Base-by-base conservation (phyloP, 179 eudicot species). In the Beta macrorhiza region DNA sequence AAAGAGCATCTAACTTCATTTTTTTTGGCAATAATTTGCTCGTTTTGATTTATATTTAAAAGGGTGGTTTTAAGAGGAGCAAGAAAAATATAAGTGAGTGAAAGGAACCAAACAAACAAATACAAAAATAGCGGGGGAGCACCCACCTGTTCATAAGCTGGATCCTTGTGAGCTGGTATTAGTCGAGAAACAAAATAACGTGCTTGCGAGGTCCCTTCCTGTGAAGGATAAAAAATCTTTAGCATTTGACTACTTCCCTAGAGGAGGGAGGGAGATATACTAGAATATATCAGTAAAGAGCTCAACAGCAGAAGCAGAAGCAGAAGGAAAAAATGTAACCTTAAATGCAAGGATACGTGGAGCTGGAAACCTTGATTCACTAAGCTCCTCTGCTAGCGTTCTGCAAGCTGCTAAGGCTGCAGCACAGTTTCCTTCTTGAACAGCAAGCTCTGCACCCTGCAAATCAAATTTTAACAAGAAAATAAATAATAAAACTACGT, bases 191-290 rank as follows among this genome's bases (percentile, higher is more conserved):
- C 93, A 85, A 95, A 93, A 86, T 92, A 95, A 13, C 99, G 92
- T 57, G 99, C 98, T 84, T 89, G 98, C 75, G 99, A 95, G 82
- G 97, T 95, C 78, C 98, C 98, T 81, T 93, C 99, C 99, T 95
- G 90, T 86, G 65, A 76, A 78, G 49, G 74, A 78, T 53, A 58
- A 83, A 22, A 42, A 51, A 42, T 73, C 9, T 61, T 57, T 6
- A 72, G 59, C 37, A 74, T 78, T 73, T 72, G 16, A n/a, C 65
- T 56, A 29, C 16, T 57, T 65, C 52, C 7, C 5, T 1, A 15
- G 25, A 25, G 25, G 3, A 17, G 14, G 25, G 44, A 77, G 16
- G 29, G 7, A 11, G 45, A 67, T 61, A 17, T 74, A 25, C 20
- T 12, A 19, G 72, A 67, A 11, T 6, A 78, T 13, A 72, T 7